Base-by-base conservation (phyloP, 1,139 yeast species). In the Suhomyces panamericanus region DNA sequence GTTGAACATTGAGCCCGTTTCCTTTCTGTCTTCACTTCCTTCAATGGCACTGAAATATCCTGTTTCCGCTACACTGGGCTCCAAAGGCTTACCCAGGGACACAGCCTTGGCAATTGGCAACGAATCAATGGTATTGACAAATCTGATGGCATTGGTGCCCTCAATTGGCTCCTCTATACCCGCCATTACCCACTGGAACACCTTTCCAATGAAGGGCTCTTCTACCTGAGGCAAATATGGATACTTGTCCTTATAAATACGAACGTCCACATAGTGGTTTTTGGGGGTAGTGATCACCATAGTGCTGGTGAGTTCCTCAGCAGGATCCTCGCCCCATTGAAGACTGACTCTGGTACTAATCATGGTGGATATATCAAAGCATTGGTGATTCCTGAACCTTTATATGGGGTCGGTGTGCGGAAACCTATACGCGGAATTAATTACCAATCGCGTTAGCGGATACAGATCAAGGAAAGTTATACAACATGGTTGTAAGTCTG, bases 1-100 rank as follows among this genome's bases (percentile, higher is more conserved):
- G 52, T 80, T 78, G 16, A 56, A 52, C 86, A 82, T 80, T 3
- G 53, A 50, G 0, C 87, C 87, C 0, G 73, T 68, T 54, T 82
- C 87, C 40, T 66, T 66, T 35, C 84, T 65, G 46, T 71, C 76
- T 13, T 70, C 69, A 9, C 76, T 72, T 20, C 64, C 67, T 10
- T 59, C 67, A 35, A 75, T 57, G 2, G 58, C 55, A 38, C 69
- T 64, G 49, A 78, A 78, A 9, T 66, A 61, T 2, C 85, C 85
- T 14, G 67, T 55, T 49, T 81, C 85, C 0, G 75, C 67, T 31
- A 64, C 66, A 7, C 63, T 58, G 9, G 44, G 53, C 9, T 52
- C 57, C 11, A 65, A 36, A 0, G 68, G 67, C 22, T 49, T 47
- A 1, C 60, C 61, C 12, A 51, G 40, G 13, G 50, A 43, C 28